Evolutionary conservation across 768 basidiomycete species (phyloP), one percentile per base, ranked within the genome.

Genomic region (Tylopilus intermedius): DNA sequence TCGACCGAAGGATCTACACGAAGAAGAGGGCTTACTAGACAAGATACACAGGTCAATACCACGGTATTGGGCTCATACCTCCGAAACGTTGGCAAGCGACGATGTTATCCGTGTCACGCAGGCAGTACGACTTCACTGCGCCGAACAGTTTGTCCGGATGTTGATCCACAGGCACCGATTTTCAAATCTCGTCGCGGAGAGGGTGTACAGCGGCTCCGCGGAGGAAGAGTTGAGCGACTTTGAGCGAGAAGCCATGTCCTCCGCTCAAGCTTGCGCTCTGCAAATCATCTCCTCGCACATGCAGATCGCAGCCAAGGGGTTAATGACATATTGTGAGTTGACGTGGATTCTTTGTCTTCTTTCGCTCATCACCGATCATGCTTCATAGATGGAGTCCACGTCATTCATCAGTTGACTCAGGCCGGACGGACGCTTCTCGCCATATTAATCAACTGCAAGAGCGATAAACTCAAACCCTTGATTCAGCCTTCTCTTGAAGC

Each of bases 381-480:
- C 45, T 51, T 7, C 27, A 4, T 62, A 94, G 91, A 93, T 68
- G 93, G 93, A 2, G 92, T 95, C 1, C 92, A 94, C 67, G 92
- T 94, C 54, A 95, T 96, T 43, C 93, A 96, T 65, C 94, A 96
- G 67, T 74, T 95, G 54, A 94, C 93, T 4, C 92, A 94, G 64
- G 93, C 93, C 22, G 94, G 94, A 8, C 81, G 94, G 46, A 94
- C 94, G 2, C 76, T 96, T 15, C 82, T 95, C 49, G 90, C 91
- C 13, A 81, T 94, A 55, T 76, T 95, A 24, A 76, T 95, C 47
- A 90, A 90, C 66, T 93, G 91, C 72, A 89, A 91, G 63, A 81
- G 81, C n/a, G 87, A 90, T 47, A 75, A 76, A 10, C 67, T 93
- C 48, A 82, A 89, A 55, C 80, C 82, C 38, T 67, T 94, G 58